phyloP scores from a whole-genome alignment of 2,329 filamentous ascomycete species.

The Aspergillus neotritici region DNA sequence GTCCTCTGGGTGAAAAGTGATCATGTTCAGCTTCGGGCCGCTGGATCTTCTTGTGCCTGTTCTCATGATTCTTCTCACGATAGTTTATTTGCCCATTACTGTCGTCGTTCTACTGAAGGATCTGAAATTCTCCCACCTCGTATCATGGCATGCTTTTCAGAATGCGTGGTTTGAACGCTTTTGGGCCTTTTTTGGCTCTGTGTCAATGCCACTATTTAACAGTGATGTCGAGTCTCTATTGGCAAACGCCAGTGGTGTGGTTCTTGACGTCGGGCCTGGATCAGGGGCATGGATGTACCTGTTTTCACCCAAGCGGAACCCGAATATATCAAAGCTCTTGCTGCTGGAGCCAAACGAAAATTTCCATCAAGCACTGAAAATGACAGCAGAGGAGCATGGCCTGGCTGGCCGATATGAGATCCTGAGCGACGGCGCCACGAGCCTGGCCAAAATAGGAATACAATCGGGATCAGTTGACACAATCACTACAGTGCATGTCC shows the following conservation, averaged over 20 bases:
- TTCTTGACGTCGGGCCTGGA: slow-evolving; percentile 5
- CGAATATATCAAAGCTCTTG: slow-evolving; percentile 1
- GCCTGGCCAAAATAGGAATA: background rate
- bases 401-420: slow-evolving; percentile 2
- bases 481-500: slow-evolving; percentile 5
- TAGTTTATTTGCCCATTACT: slow-evolving; percentile 5
- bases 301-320: slow-evolving; percentile 1
- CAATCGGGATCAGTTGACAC: slow-evolving; percentile 4
- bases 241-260: slow-evolving; percentile 1
- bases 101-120: slow-evolving; percentile 3
- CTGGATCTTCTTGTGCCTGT: slow-evolving; percentile 4
- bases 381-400: background rate
- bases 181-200: slow-evolving; percentile 5
- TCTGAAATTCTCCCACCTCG: background rate
- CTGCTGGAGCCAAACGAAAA: slow-evolving; percentile 4
- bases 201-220: slow-evolving; percentile 1
- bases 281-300: slow-evolving; percentile 7
- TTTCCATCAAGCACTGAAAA: slow-evolving; percentile 3
- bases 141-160: slow-evolving; percentile 1
- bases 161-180: slow-evolving; percentile 6
- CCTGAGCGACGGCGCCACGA: background rate
- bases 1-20: background rate
- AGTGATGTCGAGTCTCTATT: slow-evolving; percentile 3
- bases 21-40: slow-evolving; percentile 1
- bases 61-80: slow-evolving; percentile 3